These are phyloP conservation scores for Coccomyxa sp. DNA, from an alignment of 139 green algal species.

Conservation along the genomic window DNA sequence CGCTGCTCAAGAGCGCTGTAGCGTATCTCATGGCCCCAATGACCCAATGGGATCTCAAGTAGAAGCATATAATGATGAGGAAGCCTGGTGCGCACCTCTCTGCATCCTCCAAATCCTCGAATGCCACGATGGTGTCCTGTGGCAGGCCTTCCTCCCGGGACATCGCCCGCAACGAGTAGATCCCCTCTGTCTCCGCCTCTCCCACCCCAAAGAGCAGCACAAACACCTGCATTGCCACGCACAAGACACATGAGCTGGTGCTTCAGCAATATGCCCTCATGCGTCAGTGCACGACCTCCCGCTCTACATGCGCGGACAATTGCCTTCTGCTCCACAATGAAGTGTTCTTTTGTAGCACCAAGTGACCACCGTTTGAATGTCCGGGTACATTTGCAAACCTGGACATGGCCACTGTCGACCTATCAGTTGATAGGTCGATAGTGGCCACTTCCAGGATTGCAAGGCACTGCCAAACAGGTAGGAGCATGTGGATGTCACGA, in stretches of 20 bases:
- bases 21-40: too few species aligned
- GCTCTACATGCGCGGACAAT: background rate
- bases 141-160: constrained; percentile 48
- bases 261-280: background rate
- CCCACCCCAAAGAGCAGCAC: constrained; percentile 81
- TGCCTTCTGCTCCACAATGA: background rate
- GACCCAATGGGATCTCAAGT: background rate
- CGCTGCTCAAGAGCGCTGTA: too few species aligned
- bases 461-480: background rate
- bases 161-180: constrained; percentile 68
- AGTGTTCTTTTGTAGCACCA: background rate
- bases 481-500: background rate
- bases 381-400: background rate
- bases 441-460: background rate
- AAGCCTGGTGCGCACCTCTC: constrained; percentile 34
- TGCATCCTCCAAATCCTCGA: constrained; percentile 69
- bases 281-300: background rate
- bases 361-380: background rate
- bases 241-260: background rate
- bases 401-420: background rate
- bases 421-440: too few species aligned
- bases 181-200: constrained; percentile 68
- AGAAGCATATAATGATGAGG: background rate
- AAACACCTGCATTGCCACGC: constrained; percentile 39
- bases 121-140: constrained; percentile 82